Percentiles rank a stretch among this genome's conserved stretches.
These are phyloP conservation scores for Oryza longistaminata DNA, from an alignment of 176 grass and related monocot genomes.

Conservation along the genomic window DNA sequence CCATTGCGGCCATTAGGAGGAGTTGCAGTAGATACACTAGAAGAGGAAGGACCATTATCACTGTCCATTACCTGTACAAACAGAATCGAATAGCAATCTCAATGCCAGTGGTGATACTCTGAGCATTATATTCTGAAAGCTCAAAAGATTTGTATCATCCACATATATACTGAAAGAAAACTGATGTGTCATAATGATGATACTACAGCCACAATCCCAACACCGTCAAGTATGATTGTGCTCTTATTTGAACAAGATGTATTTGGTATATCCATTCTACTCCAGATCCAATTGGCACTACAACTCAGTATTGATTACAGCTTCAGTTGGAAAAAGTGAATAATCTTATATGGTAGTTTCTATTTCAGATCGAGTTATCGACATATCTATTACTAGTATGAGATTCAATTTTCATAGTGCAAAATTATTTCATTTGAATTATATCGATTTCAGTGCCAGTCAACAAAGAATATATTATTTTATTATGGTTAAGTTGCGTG, in stretches of 20 bases:
- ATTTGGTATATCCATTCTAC: background rate
- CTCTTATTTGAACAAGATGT: slow-evolving; percentile 13
- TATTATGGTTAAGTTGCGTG: background rate
- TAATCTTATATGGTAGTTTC: slow-evolving; percentile 7
- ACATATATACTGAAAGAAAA: background rate
- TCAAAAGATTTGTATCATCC: slow-evolving; percentile 12
- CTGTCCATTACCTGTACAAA: slow-evolving; percentile 48
- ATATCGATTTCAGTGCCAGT: slow-evolving; percentile 5
- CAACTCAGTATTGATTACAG: background rate
- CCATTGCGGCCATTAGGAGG: slow-evolving; percentile 49
- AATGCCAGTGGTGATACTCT: slow-evolving; percentile 12
- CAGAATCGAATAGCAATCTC: background rate
- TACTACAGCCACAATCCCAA: background rate
- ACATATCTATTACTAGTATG: background rate
- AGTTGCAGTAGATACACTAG: slow-evolving; percentile 50
- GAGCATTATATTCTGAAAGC: slow-evolving; percentile 18
- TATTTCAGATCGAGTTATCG: background rate
- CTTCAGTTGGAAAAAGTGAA: background rate
- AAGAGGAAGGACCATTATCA: slow-evolving; percentile 64
- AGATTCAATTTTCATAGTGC: background rate
- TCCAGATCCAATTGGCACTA: background rate
- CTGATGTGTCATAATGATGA: background rate
- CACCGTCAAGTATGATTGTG: background rate
- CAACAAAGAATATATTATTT: background rate
- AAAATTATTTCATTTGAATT: background rate